Base-by-base conservation (phyloP, 2,329 filamentous ascomycete species). In the Metarhizium humberi region DNA sequence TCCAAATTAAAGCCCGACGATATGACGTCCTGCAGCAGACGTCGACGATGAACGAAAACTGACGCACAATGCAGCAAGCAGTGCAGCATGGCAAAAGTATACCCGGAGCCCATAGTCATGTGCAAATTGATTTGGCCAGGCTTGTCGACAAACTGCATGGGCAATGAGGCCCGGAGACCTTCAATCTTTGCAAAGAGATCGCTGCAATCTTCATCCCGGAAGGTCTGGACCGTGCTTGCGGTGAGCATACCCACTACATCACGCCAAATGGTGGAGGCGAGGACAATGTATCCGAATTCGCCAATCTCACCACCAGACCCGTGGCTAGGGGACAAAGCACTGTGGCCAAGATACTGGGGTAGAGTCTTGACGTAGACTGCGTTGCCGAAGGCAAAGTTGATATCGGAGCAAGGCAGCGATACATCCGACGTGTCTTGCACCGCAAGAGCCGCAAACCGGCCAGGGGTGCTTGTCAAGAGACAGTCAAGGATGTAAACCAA, bases 81-180 rank as follows among this genome's bases (percentile, higher is more conserved):
- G 66, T 84, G 81, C 52, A 84, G 74, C 78, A 84, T 81, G 58
- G 81, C 80, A 63, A 81, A 84, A 0, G 79, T 83, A 62, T 79
- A 81, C 55, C 81, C 81, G 48, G 80, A 82, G 40, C 81, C 81
- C 81, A 84, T 84, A 20, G 81, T 83, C 63, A 84, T 82, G 66
- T 84, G 81, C 5, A 83, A 71, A 62, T 77, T 80, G 64, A 84
- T 80, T 67, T 84, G 80, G 43, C 78, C 78, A 0, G 79, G 77
- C 68, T 84, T 83, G 63, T 84, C 81, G 58, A 80, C 73, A 55
- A 81, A 82, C 66, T 83, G 80, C 71, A 80, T 76, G 1, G 81
- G 80, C 48, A 84, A 67, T 1, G 77, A 76, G 57, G 71, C 72
- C 36, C 80, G 77, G 11, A 84, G 76, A 8, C 71, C 68, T 38